Evolutionary conservation across 768 basidiomycete species (phyloP).

Genomic region (Peribolospora baueri): DNA sequence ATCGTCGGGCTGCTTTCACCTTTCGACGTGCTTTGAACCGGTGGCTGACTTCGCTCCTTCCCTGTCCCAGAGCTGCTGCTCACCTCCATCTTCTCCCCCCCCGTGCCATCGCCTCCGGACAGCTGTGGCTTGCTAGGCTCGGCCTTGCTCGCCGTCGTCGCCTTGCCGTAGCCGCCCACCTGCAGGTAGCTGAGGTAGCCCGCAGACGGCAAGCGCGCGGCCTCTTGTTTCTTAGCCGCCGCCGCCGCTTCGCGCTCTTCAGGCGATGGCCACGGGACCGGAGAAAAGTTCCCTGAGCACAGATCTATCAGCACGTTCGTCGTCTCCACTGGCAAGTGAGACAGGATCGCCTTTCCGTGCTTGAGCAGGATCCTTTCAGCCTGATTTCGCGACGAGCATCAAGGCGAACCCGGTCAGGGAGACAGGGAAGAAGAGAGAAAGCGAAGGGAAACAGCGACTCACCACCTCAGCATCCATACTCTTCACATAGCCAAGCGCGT

Average conservation of each 20-base stretch:
- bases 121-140: background rate
- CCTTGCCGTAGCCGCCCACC: background rate
- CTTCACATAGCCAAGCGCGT: slow-evolving; percentile 59
- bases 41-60: background rate
- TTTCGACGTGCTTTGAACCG: no score
- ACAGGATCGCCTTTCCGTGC: slow-evolving; percentile 68
- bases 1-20: background rate
- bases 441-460: slow-evolving; percentile 17
- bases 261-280: no score
- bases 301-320: slow-evolving; percentile 78
- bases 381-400: slow-evolving; percentile 16
- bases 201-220: no score
- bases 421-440: background rate
- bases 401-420: background rate
- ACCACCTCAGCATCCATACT: slow-evolving; percentile 55
- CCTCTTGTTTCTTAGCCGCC: no score
- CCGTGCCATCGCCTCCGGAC: background rate
- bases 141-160: background rate
- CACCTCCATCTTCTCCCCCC: background rate
- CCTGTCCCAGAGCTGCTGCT: background rate
- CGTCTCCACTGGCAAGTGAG: slow-evolving; percentile 59
- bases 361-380: slow-evolving; percentile 64
- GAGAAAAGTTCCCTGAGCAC: slow-evolving; percentile 35
- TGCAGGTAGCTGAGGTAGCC: background rate
- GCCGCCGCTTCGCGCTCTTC: no score